Evolutionary conservation across 2,329 filamentous ascomycete genomes (phyloP).

Genomic region (Aurifilum marmelostoma): DNA sequence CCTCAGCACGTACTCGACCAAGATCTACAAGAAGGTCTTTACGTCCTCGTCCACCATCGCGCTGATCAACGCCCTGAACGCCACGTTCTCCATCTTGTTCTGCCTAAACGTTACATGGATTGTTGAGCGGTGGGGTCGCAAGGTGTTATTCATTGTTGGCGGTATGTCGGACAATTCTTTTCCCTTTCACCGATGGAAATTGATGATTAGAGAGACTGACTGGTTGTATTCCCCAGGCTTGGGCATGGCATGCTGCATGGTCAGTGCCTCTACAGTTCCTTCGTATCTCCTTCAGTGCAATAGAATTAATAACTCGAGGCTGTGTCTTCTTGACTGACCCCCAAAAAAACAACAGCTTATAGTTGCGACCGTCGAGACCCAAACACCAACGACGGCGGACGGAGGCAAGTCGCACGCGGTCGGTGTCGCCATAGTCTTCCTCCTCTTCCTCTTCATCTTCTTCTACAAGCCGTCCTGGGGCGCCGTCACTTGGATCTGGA

Average conservation of each 20-base stretch:
- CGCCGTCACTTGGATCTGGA: constrained; percentile 70
- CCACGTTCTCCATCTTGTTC: constrained; percentile 73
- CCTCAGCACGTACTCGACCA: constrained; percentile 73
- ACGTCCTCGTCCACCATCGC: constrained; percentile 61
- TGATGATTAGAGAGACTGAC: neutral
- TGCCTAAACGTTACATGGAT: constrained; percentile 75
- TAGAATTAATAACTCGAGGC: too few relatives aligned
- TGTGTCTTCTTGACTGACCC: neutral
- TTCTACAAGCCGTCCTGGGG: constrained; percentile 70
- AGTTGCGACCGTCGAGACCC: constrained; percentile 48
- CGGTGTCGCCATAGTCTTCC: constrained; percentile 66
- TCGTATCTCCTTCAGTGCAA: too few relatives aligned
- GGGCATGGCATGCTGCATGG: constrained; percentile 72
- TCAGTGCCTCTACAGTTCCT: constrained; percentile 49
- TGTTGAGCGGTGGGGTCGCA: constrained; percentile 71
- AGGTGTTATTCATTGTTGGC: constrained; percentile 70
- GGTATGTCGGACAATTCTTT: constrained; percentile 39
- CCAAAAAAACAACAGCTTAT: constrained; percentile 49
- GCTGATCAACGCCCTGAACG: constrained; percentile 75
- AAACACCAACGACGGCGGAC: constrained; percentile 50
- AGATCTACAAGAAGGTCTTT: constrained; percentile 74
- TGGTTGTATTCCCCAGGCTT: constrained; percentile 35
- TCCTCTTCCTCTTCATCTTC: constrained; percentile 65
- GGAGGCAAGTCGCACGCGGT: constrained; percentile 60
- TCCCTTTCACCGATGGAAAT: neutral